Conservation (phyloP, 257 asterid species). For the Nicotiana paniculata region DNA sequence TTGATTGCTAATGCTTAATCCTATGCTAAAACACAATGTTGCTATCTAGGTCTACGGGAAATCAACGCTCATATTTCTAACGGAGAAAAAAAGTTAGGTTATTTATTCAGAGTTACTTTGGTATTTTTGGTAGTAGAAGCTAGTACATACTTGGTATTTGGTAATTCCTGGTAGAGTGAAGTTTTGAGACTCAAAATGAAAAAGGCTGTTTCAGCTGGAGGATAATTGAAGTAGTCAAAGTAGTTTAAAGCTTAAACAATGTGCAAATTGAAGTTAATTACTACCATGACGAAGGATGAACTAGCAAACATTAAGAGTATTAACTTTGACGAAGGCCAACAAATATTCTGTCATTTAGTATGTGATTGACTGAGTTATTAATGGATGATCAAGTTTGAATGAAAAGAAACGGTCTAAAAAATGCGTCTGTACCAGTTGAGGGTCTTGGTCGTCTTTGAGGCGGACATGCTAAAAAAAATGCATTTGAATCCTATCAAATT, state of each 20-base stretch:
- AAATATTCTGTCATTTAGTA: neutral
- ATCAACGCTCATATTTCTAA: neutral
- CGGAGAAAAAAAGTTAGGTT: neutral
- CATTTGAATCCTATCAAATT: too few relatives aligned
- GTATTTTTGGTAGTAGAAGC: neutral
- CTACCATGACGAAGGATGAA: neutral
- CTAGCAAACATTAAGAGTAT: neutral
- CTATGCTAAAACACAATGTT: neutral
- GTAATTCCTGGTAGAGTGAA: neutral
- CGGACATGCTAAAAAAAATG: too few relatives aligned
- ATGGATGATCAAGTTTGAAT: conserved; percentile 3
- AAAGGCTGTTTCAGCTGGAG: neutral
- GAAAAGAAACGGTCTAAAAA: neutral
- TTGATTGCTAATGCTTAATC: neutral
- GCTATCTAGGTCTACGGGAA: neutral
- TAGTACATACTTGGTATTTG: neutral
- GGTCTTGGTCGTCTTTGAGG: neutral
- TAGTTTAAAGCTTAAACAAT: neutral
- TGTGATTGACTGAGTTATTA: neutral
- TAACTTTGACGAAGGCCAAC: neutral
- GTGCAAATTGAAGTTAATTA: neutral
- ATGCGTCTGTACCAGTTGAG: neutral
- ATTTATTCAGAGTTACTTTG: neutral
- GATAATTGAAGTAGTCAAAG: neutral
- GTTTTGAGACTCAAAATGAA: neutral